Base-by-base conservation (phyloP, 2,329 filamentous ascomycete genomes). In the Pyrenophora tritici-repentis region DNA sequence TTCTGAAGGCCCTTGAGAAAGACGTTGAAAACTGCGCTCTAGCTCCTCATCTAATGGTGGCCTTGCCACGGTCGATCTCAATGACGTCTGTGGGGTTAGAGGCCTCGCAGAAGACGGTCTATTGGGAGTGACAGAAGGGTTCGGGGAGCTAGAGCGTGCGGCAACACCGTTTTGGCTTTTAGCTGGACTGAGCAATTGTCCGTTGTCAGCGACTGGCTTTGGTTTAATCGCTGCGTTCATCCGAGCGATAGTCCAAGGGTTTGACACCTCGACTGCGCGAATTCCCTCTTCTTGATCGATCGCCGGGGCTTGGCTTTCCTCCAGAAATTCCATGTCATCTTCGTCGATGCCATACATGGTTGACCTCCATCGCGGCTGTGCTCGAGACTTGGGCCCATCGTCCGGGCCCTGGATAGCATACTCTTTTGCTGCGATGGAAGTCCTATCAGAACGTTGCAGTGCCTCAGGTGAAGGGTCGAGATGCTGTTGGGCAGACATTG, bases 241-340 rank as follows among this genome's bases (percentile, higher is more conserved):
- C 51, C 76, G 79, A 18, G 79, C 78, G 36, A 79, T 72, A 0
- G 75, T 76, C 78, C 78, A 81, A 1, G 79, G 79, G 53, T 81
- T 81, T 1, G 73, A 77, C 4, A 76, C 46, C 3, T 55, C 65
- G 20, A 67, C 58, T 46, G 73, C 68, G 39, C 58, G 70, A 3
- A 55, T 61, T 17, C 61, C 68, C 33, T 71, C 65, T 34, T 69
- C 66, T 37, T 65, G 59, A 12, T 64, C 58, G 3, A 63, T 38
- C 7, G 55, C 49, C 6, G 57, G 49, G n/a, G 39, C 37, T 4
- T 42, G 42, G 16, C 58, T 38, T 17, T 66, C 46, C 14, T 59
- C 53, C 6, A 66, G 41, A 9, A 60, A 52, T 10, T 69, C 59
- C 4, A 72, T 40, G 39, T 73, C 72, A 16, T 75, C 71, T 26